A percentile compares a stretch with the other conserved stretches of the same genome.
phyloP scores from a whole-genome alignment of 2,329 filamentous ascomycete species.

The Trichophyton schoenleinii region DNA sequence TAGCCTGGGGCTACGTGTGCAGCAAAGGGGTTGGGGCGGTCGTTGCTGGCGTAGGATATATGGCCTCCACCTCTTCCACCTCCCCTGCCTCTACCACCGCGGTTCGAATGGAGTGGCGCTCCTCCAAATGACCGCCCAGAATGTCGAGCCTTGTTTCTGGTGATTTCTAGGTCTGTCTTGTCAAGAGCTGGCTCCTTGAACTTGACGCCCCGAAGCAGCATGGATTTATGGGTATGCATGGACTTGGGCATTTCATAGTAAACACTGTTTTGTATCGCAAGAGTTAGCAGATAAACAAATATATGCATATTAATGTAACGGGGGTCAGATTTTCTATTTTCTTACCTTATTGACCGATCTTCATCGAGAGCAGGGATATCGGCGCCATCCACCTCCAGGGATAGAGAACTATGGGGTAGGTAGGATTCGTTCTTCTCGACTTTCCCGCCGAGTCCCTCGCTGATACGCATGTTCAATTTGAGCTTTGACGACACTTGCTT shows the following conservation, averaged over 20 bases:
- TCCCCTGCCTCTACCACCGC: slow-evolving; percentile 30
- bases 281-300: not conserved
- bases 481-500: slow-evolving; percentile 56
- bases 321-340: slow-evolving; percentile 32
- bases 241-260: slow-evolving; percentile 70
- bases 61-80: slow-evolving; percentile 28
- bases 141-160: slow-evolving; percentile 53
- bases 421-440: slow-evolving; percentile 74
- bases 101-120: slow-evolving; percentile 43
- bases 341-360: slow-evolving; percentile 70
- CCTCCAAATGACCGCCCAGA: slow-evolving; percentile 60
- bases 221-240: slow-evolving; percentile 71
- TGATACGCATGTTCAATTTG: slow-evolving; percentile 61
- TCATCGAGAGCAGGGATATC: slow-evolving; percentile 67
- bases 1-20: slow-evolving; percentile 37
- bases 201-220: slow-evolving; percentile 75
- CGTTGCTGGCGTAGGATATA: slow-evolving; percentile 41
- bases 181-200: slow-evolving; percentile 61
- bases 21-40: slow-evolving; percentile 35
- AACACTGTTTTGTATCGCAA: slow-evolving; percentile 44
- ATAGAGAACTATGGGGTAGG: slow-evolving; percentile 68
- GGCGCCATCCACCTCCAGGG: slow-evolving; percentile 60
- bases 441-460: slow-evolving; percentile 65
- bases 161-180: slow-evolving; percentile 59
- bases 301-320: slow-evolving; percentile 3